Evolutionary conservation across 257 asterid species (phyloP).

Genomic region (Schizonepeta tenuifolia): DNA sequence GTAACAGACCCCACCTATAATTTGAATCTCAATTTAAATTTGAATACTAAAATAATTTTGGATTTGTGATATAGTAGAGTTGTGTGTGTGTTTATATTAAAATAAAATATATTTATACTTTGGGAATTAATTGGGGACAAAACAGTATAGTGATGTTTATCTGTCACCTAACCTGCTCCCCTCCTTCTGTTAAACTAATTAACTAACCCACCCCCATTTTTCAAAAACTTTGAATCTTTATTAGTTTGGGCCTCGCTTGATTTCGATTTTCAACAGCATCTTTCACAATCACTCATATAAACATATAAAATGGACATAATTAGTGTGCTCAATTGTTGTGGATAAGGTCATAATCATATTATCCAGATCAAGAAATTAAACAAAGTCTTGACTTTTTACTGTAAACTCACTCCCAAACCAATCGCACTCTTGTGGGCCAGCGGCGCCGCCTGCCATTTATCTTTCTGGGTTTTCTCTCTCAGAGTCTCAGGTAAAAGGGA

Average conservation of each 20-base stretch:
- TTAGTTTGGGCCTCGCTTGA: not conserved
- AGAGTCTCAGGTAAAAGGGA: constrained; percentile 25
- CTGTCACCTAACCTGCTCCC: not conserved
- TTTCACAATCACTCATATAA: not conserved
- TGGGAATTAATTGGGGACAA: not conserved
- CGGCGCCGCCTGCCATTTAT: constrained; percentile 28
- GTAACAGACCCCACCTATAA: not conserved
- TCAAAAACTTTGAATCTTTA: not conserved
- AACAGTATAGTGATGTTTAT: not conserved
- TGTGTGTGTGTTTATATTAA: too few species aligned
- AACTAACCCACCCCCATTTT: not conserved
- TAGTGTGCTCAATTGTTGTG: constrained; percentile 28
- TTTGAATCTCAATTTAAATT: too few species aligned
- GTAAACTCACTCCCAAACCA: constrained; percentile 27
- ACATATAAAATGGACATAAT: not conserved
- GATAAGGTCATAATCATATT: constrained; percentile 36
- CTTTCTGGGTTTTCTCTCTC: constrained; percentile 11
- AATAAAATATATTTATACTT: not conserved
- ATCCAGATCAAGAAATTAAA: constrained; percentile 9
- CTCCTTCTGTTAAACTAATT: not conserved
- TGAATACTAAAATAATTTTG: too few species aligned
- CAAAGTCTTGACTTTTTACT: constrained; percentile 6
- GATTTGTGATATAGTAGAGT: too few species aligned
- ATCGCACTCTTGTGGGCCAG: constrained; percentile 7
- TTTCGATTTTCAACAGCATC: not conserved